Conservation (phyloP, 306 rosid genomes). For the Lithocarpus polystachyus region DNA sequence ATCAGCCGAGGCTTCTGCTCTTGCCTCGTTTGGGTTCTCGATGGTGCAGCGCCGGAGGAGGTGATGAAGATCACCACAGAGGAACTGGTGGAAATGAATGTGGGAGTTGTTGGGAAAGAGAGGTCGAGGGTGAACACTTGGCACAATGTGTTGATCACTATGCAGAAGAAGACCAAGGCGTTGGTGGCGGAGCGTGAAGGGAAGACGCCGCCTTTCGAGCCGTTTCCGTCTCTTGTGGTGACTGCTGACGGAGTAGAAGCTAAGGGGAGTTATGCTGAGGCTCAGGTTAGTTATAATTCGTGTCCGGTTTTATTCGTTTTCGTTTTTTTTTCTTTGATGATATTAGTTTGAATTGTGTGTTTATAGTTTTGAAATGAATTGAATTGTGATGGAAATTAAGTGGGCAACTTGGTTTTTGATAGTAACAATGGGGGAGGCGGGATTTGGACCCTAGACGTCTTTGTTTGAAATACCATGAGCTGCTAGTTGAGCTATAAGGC, state of each 20-base stretch:
- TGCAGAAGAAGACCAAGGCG: constrained; percentile 80
- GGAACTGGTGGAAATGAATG: constrained; percentile 66
- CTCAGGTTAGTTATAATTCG: constrained; percentile 60
- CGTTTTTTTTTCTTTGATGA: background rate
- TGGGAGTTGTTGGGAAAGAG: constrained; percentile 49
- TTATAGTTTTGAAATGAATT: background rate
- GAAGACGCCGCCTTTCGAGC: constrained; percentile 44
- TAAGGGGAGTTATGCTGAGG: constrained; percentile 88
- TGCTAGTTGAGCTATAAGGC: too few species aligned
- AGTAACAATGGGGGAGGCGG: too few species aligned
- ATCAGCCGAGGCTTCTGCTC: constrained; percentile 74
- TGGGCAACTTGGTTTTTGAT: too few species aligned
- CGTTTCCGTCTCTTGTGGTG: constrained; percentile 73
- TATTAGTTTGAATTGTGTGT: background rate
- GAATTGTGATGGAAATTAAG: background rate
- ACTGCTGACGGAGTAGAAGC: constrained; percentile 65
- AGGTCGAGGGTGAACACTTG: constrained; percentile 88
- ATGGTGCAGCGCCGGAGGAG: constrained; percentile 69
- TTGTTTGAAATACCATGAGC: too few species aligned
- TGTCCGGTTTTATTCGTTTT: background rate
- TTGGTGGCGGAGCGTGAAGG: constrained; percentile 69
- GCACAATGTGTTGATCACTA: constrained; percentile 79
- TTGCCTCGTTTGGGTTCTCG: constrained; percentile 68
- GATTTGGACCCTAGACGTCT: too few species aligned
- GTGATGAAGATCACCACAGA: constrained; percentile 55